Percentiles rank a stretch among this genome's conserved stretches.
Evolutionary conservation across 179 eudicot genomes (phyloP).

Genomic region (Gypsophila paniculata): DNA sequence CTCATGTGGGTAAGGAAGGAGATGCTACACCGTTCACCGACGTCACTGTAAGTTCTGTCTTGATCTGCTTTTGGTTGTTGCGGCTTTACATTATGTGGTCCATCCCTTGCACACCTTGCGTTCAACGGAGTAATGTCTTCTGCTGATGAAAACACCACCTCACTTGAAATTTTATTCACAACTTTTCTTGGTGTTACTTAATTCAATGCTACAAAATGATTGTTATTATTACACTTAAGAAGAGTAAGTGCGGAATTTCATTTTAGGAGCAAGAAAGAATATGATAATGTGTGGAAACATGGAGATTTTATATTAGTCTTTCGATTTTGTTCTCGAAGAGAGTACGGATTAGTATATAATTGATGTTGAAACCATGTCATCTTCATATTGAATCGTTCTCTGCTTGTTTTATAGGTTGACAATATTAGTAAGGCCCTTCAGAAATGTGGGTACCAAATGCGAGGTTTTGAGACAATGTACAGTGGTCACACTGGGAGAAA

Average conservation of each 20-base stretch:
- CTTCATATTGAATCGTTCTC: neutral
- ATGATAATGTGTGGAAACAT: neutral
- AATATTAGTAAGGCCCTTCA: conserved; percentile 91
- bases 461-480: conserved; percentile 93
- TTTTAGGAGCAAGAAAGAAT: neutral
- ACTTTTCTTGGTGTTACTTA: neutral
- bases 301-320: neutral
- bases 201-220: neutral
- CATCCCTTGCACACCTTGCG: neutral
- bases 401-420: conserved; percentile 50
- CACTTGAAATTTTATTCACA: neutral
- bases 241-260: neutral
- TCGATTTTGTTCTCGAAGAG: neutral
- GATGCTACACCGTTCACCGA: conserved; percentile 98
- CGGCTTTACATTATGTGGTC: neutral
- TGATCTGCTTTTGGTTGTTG: neutral
- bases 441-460: conserved; percentile 96
- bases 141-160: neutral
- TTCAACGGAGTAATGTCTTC: neutral
- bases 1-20: conserved; percentile 93
- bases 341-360: neutral
- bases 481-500: conserved; percentile 87
- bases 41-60: conserved; percentile 63
- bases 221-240: neutral
- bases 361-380: neutral